Conservation (phyloP, 192 early-diverging fungal genomes). For the Entophlyctis helioformis region DNA sequence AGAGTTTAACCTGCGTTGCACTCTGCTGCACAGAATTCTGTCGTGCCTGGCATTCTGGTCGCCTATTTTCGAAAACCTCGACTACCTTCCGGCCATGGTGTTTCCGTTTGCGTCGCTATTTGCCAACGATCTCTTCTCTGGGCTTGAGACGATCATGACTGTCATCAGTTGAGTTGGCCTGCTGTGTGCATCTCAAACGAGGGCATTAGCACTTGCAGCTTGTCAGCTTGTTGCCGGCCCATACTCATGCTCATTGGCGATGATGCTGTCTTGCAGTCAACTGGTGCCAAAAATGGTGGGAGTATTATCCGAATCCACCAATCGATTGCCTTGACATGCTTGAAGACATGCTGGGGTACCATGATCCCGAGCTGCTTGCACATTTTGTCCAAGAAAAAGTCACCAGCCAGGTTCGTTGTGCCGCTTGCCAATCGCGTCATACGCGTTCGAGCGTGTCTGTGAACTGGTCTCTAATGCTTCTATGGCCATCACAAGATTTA, state of each 20-base stretch:
- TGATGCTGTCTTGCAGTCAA: conserved; percentile 20
- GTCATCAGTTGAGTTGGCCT: conserved; percentile 30
- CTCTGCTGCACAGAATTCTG: conserved; percentile 17
- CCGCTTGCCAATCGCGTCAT: no score
- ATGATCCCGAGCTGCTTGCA: conserved; percentile 31
- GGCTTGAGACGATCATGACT: conserved; percentile 40
- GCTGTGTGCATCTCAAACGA: no score
- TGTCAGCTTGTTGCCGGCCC: no score
- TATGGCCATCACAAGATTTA: conserved; percentile 19
- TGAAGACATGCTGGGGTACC: conserved; percentile 31
- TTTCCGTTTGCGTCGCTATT: conserved; percentile 50
- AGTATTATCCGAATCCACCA: conserved; percentile 52
- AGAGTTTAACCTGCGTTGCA: no score
- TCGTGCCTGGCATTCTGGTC: conserved; percentile 47
- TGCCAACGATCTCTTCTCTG: conserved; percentile 35
- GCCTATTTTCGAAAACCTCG: conserved; percentile 44
- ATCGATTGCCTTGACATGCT: conserved; percentile 39
- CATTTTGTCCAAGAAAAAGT: conserved; percentile 33
- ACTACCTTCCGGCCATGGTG: conserved; percentile 43
- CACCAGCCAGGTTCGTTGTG: conserved; percentile 40
- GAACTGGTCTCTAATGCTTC: no score
- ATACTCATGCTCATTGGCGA: no score
- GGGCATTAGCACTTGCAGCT: no score
- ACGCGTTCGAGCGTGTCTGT: no score
- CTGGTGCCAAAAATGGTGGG: conserved; percentile 62